Conservation (phyloP, 768 basidiomycete genomes). For the Pleurotus djamor region DNA sequence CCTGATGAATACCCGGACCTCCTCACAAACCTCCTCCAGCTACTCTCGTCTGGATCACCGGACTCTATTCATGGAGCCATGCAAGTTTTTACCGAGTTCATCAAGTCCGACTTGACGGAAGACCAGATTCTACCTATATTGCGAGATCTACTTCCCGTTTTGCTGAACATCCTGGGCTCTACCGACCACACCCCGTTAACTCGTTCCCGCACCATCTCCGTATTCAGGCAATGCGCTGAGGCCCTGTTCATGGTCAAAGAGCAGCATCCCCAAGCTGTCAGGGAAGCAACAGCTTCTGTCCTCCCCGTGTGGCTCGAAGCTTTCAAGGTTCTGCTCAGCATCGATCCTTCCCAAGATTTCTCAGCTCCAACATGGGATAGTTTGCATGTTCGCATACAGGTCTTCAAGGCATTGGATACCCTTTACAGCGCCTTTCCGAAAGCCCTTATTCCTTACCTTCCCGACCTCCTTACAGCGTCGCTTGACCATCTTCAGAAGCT, state of each 20-base stretch:
- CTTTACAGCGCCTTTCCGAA: slow-evolving; percentile 84
- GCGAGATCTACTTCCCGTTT: slow-evolving; percentile 83
- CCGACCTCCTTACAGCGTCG: slow-evolving; percentile 55
- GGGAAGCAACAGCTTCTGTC: slow-evolving; percentile 76
- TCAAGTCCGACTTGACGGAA: slow-evolving; percentile 89
- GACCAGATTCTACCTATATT: slow-evolving; percentile 93
- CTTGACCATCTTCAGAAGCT: slow-evolving; percentile 59
- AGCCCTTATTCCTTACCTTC: slow-evolving; percentile 60
- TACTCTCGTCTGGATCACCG: slow-evolving; percentile 72
- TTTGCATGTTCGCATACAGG: slow-evolving; percentile 73
- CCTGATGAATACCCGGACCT: slow-evolving; percentile 95
- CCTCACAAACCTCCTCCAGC: slow-evolving; percentile 68
- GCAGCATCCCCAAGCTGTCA: slow-evolving; percentile 83
- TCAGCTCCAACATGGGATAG: slow-evolving; percentile 74
- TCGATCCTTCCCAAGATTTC: slow-evolving; percentile 65
- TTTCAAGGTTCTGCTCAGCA: slow-evolving; percentile 71
- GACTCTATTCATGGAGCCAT: slow-evolving; percentile 92
- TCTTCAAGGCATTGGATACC: slow-evolving; percentile 85
- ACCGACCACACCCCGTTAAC: slow-evolving; percentile 78
- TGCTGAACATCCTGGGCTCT: slow-evolving; percentile 78
- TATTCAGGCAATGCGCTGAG: slow-evolving; percentile 88
- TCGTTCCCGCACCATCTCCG: slow-evolving; percentile 79
- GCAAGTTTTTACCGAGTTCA: slow-evolving; percentile 94
- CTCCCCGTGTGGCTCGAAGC: slow-evolving; percentile 92
- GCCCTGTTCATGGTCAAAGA: slow-evolving; percentile 96